Evolutionary conservation across 352 stramenopile species (phyloP).

Genomic region (Globisporangium abappressorium): DNA sequence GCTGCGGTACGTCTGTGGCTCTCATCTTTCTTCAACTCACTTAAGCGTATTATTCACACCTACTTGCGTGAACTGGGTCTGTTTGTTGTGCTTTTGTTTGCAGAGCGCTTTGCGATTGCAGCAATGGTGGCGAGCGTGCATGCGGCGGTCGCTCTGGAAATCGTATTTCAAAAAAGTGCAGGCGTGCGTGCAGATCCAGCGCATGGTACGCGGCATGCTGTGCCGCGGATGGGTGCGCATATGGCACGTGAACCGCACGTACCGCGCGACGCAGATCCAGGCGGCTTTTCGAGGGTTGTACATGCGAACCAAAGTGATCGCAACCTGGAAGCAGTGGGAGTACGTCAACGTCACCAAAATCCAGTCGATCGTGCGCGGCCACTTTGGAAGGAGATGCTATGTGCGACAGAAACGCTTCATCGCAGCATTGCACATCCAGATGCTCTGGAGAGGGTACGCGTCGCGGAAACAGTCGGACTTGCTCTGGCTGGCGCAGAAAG

Average conservation of each 20-base stretch:
- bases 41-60: too few species aligned
- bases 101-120: conserved; percentile 49
- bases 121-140: conserved; percentile 49
- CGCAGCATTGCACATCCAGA: conserved; percentile 57
- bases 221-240: conserved; percentile 39
- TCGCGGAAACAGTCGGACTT: conserved; percentile 48
- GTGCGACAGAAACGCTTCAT: conserved; percentile 19
- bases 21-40: background rate
- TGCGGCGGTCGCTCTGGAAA: conserved; percentile 41
- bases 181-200: conserved; percentile 53
- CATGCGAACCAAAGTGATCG: conserved; percentile 34
- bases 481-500: conserved; percentile 44
- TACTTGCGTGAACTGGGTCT: background rate
- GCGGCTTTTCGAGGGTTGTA: conserved; percentile 56
- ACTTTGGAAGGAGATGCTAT: conserved; percentile 28
- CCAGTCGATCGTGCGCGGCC: conserved; percentile 56
- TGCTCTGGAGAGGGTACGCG: conserved; percentile 48
- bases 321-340: conserved; percentile 57
- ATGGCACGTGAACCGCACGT: conserved; percentile 56
- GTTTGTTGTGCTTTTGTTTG: background rate
- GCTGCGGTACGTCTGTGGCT: conserved; percentile 21
- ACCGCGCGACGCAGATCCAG: conserved; percentile 54
- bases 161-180: conserved; percentile 39
- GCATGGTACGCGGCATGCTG: conserved; percentile 46
- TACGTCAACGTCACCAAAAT: conserved; percentile 55